phyloP scores from a whole-genome alignment of 202 grass and related monocot species.

The Setaria viridis region DNA sequence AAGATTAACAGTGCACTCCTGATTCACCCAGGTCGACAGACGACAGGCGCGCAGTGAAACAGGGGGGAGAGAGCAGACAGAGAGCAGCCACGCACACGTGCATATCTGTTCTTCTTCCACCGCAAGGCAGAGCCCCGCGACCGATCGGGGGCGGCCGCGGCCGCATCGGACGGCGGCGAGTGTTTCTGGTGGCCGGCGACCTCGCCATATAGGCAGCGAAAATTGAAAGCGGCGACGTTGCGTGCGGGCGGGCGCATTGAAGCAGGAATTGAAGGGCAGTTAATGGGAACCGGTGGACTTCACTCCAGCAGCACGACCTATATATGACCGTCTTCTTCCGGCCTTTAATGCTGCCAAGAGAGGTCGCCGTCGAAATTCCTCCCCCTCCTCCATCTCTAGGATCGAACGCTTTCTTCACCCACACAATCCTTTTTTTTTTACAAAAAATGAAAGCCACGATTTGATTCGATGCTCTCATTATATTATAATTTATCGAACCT shows the following conservation, averaged over 20 bases:
- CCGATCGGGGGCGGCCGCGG: neutral
- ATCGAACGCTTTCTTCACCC: too few relatives aligned
- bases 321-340: constrained; percentile 53
- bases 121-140: neutral
- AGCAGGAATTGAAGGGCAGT: constrained; percentile 63
- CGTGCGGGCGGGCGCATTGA: constrained; percentile 46
- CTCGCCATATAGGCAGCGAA: neutral
- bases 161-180: constrained; percentile 28
- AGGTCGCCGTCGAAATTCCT: too few relatives aligned
- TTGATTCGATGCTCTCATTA: too few relatives aligned
- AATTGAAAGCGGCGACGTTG: constrained; percentile 26
- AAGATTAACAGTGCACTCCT: constrained; percentile 9
- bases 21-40: neutral
- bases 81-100: constrained; percentile 17
- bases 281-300: constrained; percentile 59
- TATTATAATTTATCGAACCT: too few relatives aligned
- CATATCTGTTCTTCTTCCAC: neutral
- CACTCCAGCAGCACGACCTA: constrained; percentile 22
- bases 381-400: too few relatives aligned
- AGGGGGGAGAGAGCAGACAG: neutral
- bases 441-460: too few relatives aligned
- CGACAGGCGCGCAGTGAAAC: neutral
- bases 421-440: too few relatives aligned
- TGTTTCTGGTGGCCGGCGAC: neutral
- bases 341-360: constrained; percentile 42